Evolutionary conservation across 2,329 filamentous ascomycete genomes (phyloP), one percentile per base, ranked within the genome.

Genomic region (Aspergillus sp.): DNA sequence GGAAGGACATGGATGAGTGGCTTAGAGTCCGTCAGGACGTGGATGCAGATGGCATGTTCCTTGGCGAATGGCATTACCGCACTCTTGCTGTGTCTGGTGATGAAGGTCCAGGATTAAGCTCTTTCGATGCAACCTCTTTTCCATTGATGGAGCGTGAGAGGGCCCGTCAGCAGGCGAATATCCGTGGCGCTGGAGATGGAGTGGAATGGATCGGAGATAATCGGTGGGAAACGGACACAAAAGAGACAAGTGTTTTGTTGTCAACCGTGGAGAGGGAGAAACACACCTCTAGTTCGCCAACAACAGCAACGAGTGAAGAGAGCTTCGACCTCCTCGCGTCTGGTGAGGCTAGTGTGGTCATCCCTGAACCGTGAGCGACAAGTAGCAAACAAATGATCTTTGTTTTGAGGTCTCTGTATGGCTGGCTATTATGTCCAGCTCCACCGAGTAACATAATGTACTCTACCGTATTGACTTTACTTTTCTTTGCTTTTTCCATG

Each of bases 61-160:
- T 93, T 13, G 93, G 93, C 2, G 87, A 92, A 48, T 99, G 93
- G 93, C 91, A 97, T 74, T 82, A 89, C 26, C 83, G 88, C 51
- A 85, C 85, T 66, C 78, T 96, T 11, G 73, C 84, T 47, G 71
- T 80, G 51, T 54, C 61, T 32, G 59, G 55, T 36, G 61, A 51
- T 20, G 58, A 58, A 30, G 52, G 20, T 15, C 20, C 20, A 47
- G 51, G 62, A n/a, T 61, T 56, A 24, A 53, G 17, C 15, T 39
- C 47, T 54, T 52, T 56, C 49, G 53, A 55, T 45, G 24, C 36
- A 43, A 61, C 48, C 42, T 59, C 56, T 5, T 70, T 78, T 18
- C 68, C 73, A 44, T 68, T 81, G 13, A 71, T 77, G 55, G 80
- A 83, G 67, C 74, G 74, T 42, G 77, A 80, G 62, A 64, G 72